Evolutionary conservation across 1,284 basidiomycete species (phyloP).

Genomic region (Cryptococcus jaspeensis): DNA sequence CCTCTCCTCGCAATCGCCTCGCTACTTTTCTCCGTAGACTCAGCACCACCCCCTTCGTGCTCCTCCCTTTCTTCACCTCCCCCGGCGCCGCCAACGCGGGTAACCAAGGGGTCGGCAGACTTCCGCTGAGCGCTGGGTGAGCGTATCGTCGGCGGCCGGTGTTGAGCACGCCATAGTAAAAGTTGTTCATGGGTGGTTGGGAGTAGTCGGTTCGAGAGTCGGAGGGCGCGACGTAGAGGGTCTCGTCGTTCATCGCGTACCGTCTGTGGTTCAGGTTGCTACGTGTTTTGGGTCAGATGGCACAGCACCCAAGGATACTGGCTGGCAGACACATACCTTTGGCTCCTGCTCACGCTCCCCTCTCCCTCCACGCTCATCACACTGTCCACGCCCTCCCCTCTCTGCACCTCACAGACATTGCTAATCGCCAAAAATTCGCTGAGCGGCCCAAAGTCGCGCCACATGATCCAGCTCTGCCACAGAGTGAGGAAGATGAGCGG

Average conservation of each 20-base stretch:
- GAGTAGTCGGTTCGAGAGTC: conserved; percentile 89
- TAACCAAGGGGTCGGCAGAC: conserved; percentile 86
- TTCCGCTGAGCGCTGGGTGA: conserved; percentile 83
- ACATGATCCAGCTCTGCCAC: conserved; percentile 75
- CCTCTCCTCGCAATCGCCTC: conserved; percentile 22
- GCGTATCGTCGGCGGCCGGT: conserved; percentile 70
- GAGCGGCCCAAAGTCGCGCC: conserved; percentile 68
- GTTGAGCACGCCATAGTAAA: conserved; percentile 85
- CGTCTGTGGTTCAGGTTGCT: conserved; percentile 78
- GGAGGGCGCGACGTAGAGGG: conserved; percentile 86
- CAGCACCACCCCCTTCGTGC: conserved; percentile 34
- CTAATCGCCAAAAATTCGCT: conserved; percentile 75
- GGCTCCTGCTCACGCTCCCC: conserved; percentile 75
- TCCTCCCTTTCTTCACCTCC: conserved; percentile 52
- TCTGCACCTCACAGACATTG: conserved; percentile 80
- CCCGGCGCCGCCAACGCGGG: conserved; percentile 64
- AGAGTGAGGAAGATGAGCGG: conserved; percentile 75
- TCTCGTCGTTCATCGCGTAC: conserved; percentile 90
- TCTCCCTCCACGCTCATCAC: conserved; percentile 69
- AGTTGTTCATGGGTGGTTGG: conserved; percentile 91
- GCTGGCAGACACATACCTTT: conserved; percentile 60
- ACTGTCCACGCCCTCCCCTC: conserved; percentile 76
- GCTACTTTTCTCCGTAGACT: conserved; percentile 43
- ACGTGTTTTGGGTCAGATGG: background rate
- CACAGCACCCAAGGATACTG: background rate